These are phyloP conservation scores for Aspergillus homomorphus DNA, from an alignment of 495 filamentous ascomycete genomes.

Conservation along the genomic window DNA sequence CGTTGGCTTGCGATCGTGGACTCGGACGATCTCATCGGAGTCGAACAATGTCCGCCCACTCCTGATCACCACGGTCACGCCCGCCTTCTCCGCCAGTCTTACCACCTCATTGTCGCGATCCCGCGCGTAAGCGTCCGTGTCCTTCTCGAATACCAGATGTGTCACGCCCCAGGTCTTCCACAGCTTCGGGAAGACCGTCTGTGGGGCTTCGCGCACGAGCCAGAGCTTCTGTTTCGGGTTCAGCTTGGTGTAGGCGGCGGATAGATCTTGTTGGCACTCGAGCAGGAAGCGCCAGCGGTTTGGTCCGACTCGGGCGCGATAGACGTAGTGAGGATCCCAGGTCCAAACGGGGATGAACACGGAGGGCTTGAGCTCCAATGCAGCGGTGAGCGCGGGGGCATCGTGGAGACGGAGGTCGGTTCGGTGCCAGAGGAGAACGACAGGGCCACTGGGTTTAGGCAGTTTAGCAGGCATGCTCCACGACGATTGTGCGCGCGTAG, in stretches of 20 bases:
- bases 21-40: slow-evolving; percentile 59
- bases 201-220: slow-evolving; percentile 63
- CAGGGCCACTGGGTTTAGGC: slow-evolving; percentile 20
- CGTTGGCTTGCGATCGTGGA: slow-evolving; percentile 62
- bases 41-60: slow-evolving; percentile 65
- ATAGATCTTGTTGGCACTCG: slow-evolving; percentile 64
- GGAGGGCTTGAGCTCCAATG: slow-evolving; percentile 58
- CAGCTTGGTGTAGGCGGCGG: slow-evolving; percentile 55
- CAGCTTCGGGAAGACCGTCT: slow-evolving; percentile 62
- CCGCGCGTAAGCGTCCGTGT: slow-evolving; percentile 65
- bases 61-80: slow-evolving; percentile 58
- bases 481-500: neutral
- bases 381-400: slow-evolving; percentile 63
- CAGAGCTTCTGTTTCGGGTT: slow-evolving; percentile 64
- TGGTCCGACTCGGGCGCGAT: slow-evolving; percentile 57
- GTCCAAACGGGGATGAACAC: slow-evolving; percentile 65
- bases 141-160: slow-evolving; percentile 71
- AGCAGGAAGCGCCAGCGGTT: slow-evolving; percentile 70
- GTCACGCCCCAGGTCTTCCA: slow-evolving; percentile 66
- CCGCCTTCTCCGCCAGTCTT: slow-evolving; percentile 54
- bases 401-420: slow-evolving; percentile 72
- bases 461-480: neutral
- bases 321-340: slow-evolving; percentile 74
- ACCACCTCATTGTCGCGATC: slow-evolving; percentile 55
- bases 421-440: slow-evolving; percentile 74